Base-by-base conservation (phyloP, 495 filamentous ascomycete genomes). In the Chaetomium tenue region DNA sequence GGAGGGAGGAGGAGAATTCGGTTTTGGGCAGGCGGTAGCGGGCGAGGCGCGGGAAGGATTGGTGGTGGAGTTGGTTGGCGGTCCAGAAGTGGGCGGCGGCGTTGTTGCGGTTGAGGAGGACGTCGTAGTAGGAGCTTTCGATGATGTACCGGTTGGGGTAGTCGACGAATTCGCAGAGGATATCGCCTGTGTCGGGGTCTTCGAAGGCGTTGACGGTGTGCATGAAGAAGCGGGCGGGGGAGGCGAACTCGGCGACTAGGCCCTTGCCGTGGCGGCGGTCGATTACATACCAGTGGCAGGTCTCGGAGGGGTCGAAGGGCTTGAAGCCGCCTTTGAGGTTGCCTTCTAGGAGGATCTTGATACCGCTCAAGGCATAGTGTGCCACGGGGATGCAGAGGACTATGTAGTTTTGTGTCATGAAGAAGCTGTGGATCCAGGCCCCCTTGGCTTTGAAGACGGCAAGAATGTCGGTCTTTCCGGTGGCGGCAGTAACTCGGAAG, bases 191-290 rank as follows among this genome's bases (percentile, higher is more conserved):
- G 6, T 74, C 60, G 1, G 54, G 60, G 63, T 89, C 84, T 64
- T 91, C 86, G 74, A 86, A 92, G 0, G 89, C 83, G 67, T 93
- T 93, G 68, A 90, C 77, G 7, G 86, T 83, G 75, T 93, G 89
- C 74, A 93, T 92, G 73, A 82, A 85, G 78, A 91, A 93, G 62
- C 88, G 87, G 0, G 87, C 80, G 0, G 78, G 76, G 22, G 78
- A 85, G 30, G 87, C 81, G 69, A 84, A 88, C 20, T 74, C 80
- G 6, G 79, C 85, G 2, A 89, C 79, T 0, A 90, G 74, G 4
- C 88, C 87, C n/a, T 75, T 70, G 11, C 75, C 77, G 42, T 69
- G 48, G 8, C 68, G 68, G 13, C 85, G 81, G 67, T 92, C 89
- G 48, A 93, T 71, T 4, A 93, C 79, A 64, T 88, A 87, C 90